A percentile compares a stretch with the other conserved stretches of the same genome.
phyloP scores from a whole-genome alignment of 345 rosid species.

The sweet orange (Citrus sinensis) region DVS_A1.0 CM039162.1:5213501-5214000 shows the following conservation, averaged over 20 bases:
- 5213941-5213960: constrained; percentile 61
- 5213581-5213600: neutral
- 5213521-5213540: constrained; percentile 97
- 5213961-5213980: constrained; percentile 48
- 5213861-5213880: constrained; percentile 37
- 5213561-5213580: neutral
- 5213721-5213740: neutral
- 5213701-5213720: neutral
- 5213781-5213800: neutral
- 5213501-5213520: constrained; percentile 94
- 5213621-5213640: neutral
- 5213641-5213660: neutral
- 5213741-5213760: neutral
- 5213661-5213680: neutral
- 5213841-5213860: neutral
- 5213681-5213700: neutral
- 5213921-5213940: constrained; percentile 48
- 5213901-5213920: constrained; percentile 66
- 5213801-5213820: neutral
- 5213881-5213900: constrained; percentile 97
- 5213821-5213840: neutral
- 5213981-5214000: constrained; percentile 45
- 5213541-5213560: constrained; percentile 62
- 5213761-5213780: neutral
- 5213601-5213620: neutral